Evolutionary conservation across 139 green algal genomes (phyloP).

Genomic region (Axilococcus clingmanii): DNA sequence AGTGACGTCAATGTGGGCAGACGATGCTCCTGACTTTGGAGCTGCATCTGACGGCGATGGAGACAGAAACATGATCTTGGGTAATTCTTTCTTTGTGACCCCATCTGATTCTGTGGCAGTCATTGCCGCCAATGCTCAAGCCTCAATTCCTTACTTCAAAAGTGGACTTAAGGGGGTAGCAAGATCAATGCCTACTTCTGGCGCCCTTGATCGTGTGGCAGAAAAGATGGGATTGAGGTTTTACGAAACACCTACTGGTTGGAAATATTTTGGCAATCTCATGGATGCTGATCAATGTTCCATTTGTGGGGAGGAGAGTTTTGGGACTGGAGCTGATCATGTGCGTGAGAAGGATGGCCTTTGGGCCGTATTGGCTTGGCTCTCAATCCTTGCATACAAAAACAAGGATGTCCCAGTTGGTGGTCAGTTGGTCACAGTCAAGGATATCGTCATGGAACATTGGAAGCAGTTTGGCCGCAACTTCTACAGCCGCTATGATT

Average conservation of each 20-base stretch:
- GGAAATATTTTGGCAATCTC: constrained; percentile 99
- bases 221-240: constrained; percentile 77
- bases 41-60: constrained; percentile 87
- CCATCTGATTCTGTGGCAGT: constrained; percentile 95
- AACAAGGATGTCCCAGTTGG: constrained; percentile 81
- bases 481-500: constrained; percentile 83
- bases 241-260: constrained; percentile 96
- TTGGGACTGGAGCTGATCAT: constrained; percentile 95
- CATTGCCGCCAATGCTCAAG: constrained; percentile 93
- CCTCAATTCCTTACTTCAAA: constrained; percentile 97
- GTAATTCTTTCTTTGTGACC: constrained; percentile 93
- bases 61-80: constrained; percentile 99
- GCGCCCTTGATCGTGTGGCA: constrained; percentile 91
- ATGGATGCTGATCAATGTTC: constrained; percentile 94
- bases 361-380: constrained; percentile 92
- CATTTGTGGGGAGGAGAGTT: constrained; percentile 96
- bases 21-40: constrained; percentile 70
- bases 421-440: constrained; percentile 69
- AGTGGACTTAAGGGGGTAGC: constrained; percentile 93
- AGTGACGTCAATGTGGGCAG: constrained; percentile 65
- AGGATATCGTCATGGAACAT: constrained; percentile 89
- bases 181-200: constrained; percentile 93
- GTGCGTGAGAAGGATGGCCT: constrained; percentile 96
- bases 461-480: constrained; percentile 94
- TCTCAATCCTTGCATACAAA: constrained; percentile 82